phyloP scores from a whole-genome alignment of 768 basidiomycete genomes.

The Boletus rufocinnamomeus region DNA sequence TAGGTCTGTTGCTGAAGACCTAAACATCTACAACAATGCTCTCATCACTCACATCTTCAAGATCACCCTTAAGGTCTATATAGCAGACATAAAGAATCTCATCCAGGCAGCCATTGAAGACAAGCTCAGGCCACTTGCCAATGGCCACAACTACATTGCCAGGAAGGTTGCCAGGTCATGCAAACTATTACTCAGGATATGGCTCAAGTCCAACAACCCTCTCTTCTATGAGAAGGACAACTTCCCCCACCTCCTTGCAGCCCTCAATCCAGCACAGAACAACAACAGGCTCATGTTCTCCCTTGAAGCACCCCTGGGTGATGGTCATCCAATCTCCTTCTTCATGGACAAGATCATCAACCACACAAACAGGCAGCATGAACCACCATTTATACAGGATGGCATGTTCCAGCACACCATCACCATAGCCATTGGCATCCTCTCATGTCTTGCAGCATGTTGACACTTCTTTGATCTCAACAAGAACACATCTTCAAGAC shows the following conservation, averaged over 20 bases:
- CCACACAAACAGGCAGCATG: fast-evolving
- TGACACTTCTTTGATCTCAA: too few relatives aligned
- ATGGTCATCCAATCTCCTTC: background rate
- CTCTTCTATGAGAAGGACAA: background rate
- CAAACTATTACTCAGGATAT: background rate
- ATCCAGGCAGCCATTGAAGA: background rate
- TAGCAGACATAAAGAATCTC: background rate
- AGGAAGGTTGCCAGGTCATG: background rate
- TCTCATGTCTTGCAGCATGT: background rate
- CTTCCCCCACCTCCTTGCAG: background rate
- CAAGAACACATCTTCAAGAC: too few relatives aligned
- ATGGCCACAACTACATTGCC: background rate
- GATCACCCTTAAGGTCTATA: background rate
- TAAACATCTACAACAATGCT: too few relatives aligned
- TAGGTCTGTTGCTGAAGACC: too few relatives aligned
- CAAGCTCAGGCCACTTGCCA: background rate
- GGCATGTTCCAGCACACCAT: constrained; percentile 1
- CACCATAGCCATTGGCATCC: background rate
- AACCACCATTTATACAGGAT: background rate
- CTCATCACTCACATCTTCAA: background rate
- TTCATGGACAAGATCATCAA: background rate
- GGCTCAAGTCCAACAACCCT: background rate
- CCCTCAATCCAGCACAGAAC: background rate
- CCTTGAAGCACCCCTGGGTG: background rate
- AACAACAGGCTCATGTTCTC: background rate